These are phyloP conservation scores for Geosmithia morbida DNA, from an alignment of 2,329 filamentous ascomycete species.

Conservation along the genomic window DNA sequence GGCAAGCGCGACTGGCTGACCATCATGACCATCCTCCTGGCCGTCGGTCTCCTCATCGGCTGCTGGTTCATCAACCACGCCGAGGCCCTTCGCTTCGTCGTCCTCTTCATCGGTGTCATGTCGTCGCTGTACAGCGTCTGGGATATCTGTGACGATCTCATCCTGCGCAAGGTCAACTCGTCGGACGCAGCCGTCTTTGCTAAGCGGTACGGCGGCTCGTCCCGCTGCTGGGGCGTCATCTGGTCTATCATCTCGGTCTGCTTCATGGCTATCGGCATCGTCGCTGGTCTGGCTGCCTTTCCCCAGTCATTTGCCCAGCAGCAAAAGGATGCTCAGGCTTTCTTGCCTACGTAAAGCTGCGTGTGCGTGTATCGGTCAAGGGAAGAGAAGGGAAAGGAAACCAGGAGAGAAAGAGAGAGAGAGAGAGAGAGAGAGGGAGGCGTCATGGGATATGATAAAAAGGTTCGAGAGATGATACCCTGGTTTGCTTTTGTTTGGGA, in stretches of 20 bases:
- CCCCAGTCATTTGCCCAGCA: slow-evolving; percentile 56
- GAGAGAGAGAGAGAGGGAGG: too few relatives aligned
- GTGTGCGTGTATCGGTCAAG: background rate
- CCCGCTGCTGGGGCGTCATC: slow-evolving; percentile 67
- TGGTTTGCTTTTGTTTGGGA: background rate
- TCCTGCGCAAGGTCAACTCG: slow-evolving; percentile 65
- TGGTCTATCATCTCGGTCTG: slow-evolving; percentile 60
- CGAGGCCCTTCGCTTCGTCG: slow-evolving; percentile 57
- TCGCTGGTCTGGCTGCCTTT: slow-evolving; percentile 67
- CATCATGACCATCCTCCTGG: slow-evolving; percentile 52
- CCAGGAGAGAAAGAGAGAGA: background rate
- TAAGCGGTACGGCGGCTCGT: slow-evolving; percentile 62
- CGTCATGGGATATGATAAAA: background rate
- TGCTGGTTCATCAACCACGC: slow-evolving; percentile 74
- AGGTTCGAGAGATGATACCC: background rate
- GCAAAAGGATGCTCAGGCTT: slow-evolving; percentile 51
- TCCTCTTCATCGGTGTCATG: slow-evolving; percentile 75
- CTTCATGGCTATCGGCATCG: slow-evolving; percentile 59
- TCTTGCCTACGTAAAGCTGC: slow-evolving; percentile 33
- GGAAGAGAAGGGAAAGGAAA: background rate
- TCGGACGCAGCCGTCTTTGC: slow-evolving; percentile 72
- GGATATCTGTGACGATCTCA: slow-evolving; percentile 77
- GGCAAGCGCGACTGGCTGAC: slow-evolving; percentile 67
- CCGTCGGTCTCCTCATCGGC: slow-evolving; percentile 55
- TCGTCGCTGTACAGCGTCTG: slow-evolving; percentile 66